Conservation (phyloP, 371 early-diverging fungal genomes). For the Mucor sp. region DNA sequence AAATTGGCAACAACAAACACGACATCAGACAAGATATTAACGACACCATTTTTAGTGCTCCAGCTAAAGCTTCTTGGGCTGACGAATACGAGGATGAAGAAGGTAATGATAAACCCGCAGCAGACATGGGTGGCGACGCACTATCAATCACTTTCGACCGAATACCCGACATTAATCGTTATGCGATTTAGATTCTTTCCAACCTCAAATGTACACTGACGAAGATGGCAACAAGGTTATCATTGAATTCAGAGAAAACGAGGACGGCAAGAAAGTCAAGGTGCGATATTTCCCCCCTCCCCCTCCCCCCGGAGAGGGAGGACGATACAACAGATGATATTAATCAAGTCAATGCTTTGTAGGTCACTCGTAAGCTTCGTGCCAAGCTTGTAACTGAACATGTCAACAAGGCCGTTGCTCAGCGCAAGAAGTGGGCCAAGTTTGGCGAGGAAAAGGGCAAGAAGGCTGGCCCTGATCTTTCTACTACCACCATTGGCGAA, state of each 20-base stretch:
- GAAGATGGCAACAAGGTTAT: constrained; percentile 86
- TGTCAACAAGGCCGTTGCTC: constrained; percentile 90
- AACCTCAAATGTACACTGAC: constrained; percentile 65
- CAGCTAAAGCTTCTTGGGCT: constrained; percentile 63
- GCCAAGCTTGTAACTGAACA: constrained; percentile 78
- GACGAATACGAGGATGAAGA: constrained; percentile 75
- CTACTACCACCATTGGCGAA: constrained; percentile 90
- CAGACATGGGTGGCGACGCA: background rate
- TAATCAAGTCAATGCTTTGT: background rate
- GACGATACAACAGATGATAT: background rate
- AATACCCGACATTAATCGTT: background rate
- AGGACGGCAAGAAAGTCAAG: constrained; percentile 89
- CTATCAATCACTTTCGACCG: background rate
- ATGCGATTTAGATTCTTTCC: constrained; percentile 41
- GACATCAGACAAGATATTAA: background rate
- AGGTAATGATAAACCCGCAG: constrained; percentile 11
- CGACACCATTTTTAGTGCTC: constrained; percentile 20
- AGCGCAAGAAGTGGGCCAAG: constrained; percentile 87
- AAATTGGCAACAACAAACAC: background rate
- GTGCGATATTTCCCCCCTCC: constrained; percentile 43
- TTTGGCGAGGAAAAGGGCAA: constrained; percentile 79
- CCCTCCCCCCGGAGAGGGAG: too few relatives aligned
- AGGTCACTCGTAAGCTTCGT: constrained; percentile 83
- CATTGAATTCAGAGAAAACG: constrained; percentile 80
- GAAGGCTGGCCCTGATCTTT: constrained; percentile 82